Percentiles rank a stretch among this genome's conserved stretches.
phyloP scores from a whole-genome alignment of 2,329 filamentous ascomycete species.

The Microsporum canis region DNA sequence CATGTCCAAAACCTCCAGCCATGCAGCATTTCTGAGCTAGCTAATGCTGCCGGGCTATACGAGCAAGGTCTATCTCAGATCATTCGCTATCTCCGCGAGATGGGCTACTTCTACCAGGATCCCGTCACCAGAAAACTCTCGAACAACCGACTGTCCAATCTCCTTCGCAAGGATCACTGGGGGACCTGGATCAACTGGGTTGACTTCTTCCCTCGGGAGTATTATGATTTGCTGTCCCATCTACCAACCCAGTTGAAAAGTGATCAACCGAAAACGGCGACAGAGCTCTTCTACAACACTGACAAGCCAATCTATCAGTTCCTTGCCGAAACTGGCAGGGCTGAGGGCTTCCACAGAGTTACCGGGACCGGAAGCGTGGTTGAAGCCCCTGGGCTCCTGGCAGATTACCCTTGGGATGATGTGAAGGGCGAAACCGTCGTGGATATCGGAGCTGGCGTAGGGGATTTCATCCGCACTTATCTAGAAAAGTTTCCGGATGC shows the following conservation, averaged over 20 bases:
- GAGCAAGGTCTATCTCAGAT: neutral
- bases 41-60: neutral
- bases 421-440: neutral
- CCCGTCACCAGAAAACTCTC: neutral
- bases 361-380: neutral
- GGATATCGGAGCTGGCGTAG: neutral
- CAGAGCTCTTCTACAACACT: neutral
- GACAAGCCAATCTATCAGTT: neutral
- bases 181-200: neutral
- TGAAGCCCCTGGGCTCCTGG: neutral
- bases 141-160: neutral
- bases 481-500: neutral
- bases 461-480: neutral
- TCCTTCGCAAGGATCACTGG: neutral
- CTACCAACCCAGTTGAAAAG: neutral
- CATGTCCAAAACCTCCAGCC: conserved; percentile 2
- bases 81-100: neutral
- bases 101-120: neutral
- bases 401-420: neutral
- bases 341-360: neutral
- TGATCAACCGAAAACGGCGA: neutral
- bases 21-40: neutral
- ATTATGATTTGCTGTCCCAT: neutral
- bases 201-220: neutral
- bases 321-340: neutral